Percentiles rank a stretch among this genome's conserved stretches.
phyloP scores from a whole-genome alignment of 192 early-diverging fungal genomes.

The Coemansia sp. region DNA sequence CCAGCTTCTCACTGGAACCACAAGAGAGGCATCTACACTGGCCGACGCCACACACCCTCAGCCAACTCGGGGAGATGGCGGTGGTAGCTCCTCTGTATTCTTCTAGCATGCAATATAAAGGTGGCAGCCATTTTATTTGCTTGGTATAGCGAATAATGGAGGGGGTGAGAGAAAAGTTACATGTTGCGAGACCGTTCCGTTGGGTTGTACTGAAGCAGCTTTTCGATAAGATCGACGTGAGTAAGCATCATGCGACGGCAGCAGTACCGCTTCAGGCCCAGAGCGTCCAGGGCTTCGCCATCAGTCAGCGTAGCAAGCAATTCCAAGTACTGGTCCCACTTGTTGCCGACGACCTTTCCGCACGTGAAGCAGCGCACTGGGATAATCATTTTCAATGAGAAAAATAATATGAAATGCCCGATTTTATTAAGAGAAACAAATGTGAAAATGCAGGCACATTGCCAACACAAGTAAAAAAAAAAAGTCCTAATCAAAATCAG shows the following conservation, averaged over 20 bases:
- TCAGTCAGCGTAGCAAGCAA: constrained; percentile 63
- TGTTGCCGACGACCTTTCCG: constrained; percentile 98
- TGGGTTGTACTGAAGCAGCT: constrained; percentile 89
- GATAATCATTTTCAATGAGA: constrained; percentile 83
- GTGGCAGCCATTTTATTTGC: neutral
- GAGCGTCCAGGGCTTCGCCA: constrained; percentile 70
- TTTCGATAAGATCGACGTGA: constrained; percentile 97
- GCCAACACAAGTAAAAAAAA: neutral
- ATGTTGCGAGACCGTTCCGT: constrained; percentile 12
- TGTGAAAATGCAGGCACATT: neutral
- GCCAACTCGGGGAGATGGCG: neutral
- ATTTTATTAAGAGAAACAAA: constrained; percentile 5
- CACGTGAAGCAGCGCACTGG: constrained; percentile 98
- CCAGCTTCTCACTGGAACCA: constrained; percentile 12
- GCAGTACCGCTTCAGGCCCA: constrained; percentile 88
- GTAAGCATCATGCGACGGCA: constrained; percentile 98
- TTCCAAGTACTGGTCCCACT: constrained; percentile 89
- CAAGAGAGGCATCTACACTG: neutral
- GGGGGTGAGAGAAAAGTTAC: neutral
- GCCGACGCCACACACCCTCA: neutral
- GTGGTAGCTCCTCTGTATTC: neutral
- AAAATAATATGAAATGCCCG: neutral
- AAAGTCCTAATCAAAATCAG: neutral
- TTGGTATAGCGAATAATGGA: too few species aligned
- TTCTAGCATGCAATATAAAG: neutral